Percentiles rank a stretch among this genome's conserved stretches.
Evolutionary conservation across 2,329 filamentous ascomycete species (phyloP).

Genomic region (Aspergillus sclerotialis): DNA sequence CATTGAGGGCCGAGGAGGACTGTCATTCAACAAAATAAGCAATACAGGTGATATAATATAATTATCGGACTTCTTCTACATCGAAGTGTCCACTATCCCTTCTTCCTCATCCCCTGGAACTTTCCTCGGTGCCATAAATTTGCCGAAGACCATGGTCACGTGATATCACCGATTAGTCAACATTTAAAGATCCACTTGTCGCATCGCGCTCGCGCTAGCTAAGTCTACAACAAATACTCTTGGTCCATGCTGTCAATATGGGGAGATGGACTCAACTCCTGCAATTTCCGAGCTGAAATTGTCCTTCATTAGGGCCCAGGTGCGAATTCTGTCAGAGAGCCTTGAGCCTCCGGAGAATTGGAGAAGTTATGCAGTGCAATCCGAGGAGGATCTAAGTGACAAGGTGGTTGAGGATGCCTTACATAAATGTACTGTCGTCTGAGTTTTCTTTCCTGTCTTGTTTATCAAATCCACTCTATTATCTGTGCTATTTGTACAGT

Average conservation of each 20-base stretch:
- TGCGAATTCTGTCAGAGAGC: conserved; percentile 45
- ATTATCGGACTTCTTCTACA: no score
- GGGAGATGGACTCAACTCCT: conserved; percentile 30
- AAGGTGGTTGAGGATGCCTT: conserved; percentile 45
- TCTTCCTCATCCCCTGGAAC: no score
- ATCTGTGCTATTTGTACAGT: no score
- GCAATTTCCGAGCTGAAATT: conserved; percentile 47
- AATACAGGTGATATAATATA: no score
- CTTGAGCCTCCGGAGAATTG: conserved; percentile 43
- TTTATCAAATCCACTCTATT: no score
- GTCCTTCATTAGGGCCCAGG: conserved; percentile 44
- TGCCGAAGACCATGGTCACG: conserved; percentile 5
- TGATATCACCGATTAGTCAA: conserved; percentile 3
- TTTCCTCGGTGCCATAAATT: not conserved
- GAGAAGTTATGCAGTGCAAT: conserved; percentile 35
- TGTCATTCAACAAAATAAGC: no score
- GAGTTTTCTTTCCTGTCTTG: conserved; percentile 1
- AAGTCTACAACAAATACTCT: conserved; percentile 1
- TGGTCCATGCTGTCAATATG: conserved; percentile 9
- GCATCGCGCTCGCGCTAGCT: not conserved
- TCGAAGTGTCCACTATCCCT: no score
- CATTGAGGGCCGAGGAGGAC: no score
- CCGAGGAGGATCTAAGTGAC: conserved; percentile 40
- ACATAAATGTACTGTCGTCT: conserved; percentile 38
- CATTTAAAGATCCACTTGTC: conserved; percentile 4